Evolutionary conservation across 31 red algal genomes (phyloP).

Genomic region (Porphyra umbilicalis): DNA sequence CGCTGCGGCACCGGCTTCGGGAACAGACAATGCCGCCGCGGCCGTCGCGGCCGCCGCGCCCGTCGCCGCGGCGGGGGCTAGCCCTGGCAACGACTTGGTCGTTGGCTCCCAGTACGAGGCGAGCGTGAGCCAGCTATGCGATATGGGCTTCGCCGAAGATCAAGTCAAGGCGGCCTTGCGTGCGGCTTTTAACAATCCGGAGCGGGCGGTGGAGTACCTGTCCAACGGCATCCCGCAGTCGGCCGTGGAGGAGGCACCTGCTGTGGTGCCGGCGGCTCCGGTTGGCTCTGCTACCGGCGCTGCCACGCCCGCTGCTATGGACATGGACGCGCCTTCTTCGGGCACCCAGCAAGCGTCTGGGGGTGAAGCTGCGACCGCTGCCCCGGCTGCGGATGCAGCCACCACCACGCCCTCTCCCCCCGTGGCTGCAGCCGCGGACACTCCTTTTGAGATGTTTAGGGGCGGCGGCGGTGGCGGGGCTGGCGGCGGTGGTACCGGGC

Average conservation of each 20-base stretch:
- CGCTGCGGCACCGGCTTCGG: constrained; percentile 6
- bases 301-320: neutral
- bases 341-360: neutral
- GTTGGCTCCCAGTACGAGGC: constrained; percentile 54
- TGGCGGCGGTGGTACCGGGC: constrained; percentile 17
- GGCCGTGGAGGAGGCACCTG: constrained; percentile 5
- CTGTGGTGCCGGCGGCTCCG: constrained; percentile 7
- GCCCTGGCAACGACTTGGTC: constrained; percentile 33
- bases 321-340: neutral
- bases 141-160: constrained; percentile 87
- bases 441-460: constrained; percentile 82
- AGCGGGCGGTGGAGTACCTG: constrained; percentile 94
- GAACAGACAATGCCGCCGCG: constrained; percentile 8
- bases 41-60: neutral
- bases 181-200: constrained; percentile 86
- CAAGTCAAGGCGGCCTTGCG: constrained; percentile 64
- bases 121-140: constrained; percentile 53
- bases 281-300: neutral
- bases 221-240: constrained; percentile 68
- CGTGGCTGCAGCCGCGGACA: constrained; percentile 2
- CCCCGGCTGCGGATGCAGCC: neutral
- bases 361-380: neutral
- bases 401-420: neutral
- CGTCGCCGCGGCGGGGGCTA: neutral
- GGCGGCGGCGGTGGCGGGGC: constrained; percentile 5